A percentile compares a stretch with the other conserved stretches of the same genome.
Conservation (phyloP, 164 flowering plant genomes). For the Echeveria elegans region DNA sequence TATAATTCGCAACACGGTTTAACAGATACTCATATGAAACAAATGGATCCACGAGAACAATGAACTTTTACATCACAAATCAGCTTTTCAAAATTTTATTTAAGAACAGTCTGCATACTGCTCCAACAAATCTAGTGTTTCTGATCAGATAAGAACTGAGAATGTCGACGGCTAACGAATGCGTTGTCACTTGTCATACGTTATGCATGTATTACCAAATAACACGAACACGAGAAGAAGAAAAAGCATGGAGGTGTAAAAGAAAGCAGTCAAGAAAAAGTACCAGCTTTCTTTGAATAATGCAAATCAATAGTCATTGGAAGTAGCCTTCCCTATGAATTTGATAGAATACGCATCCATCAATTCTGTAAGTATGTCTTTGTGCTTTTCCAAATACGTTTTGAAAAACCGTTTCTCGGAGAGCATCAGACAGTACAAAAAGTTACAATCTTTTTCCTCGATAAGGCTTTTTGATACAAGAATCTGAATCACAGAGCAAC, state of each 20-base stretch:
- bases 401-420: background rate
- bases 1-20: background rate
- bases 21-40: too few relatives aligned
- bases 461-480: conserved; percentile 1
- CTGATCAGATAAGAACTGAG: background rate
- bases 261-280: background rate
- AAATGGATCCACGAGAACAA: too few relatives aligned
- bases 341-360: background rate
- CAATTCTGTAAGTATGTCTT: background rate
- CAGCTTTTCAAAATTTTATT: too few relatives aligned
- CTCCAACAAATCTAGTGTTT: background rate
- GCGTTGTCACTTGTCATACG: background rate
- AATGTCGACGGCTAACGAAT: background rate
- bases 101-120: too few relatives aligned
- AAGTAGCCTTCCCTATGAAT: background rate
- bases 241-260: background rate
- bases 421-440: background rate
- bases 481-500: background rate
- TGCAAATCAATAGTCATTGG: background rate
- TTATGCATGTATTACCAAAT: background rate
- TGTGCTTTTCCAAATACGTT: background rate
- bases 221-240: background rate
- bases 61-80: too few relatives aligned
- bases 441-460: background rate
- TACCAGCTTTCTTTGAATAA: background rate